Percentiles rank a stretch among this genome's conserved stretches.
phyloP scores from a whole-genome alignment of 345 rosid genomes.

The Acer campestre region DNA sequence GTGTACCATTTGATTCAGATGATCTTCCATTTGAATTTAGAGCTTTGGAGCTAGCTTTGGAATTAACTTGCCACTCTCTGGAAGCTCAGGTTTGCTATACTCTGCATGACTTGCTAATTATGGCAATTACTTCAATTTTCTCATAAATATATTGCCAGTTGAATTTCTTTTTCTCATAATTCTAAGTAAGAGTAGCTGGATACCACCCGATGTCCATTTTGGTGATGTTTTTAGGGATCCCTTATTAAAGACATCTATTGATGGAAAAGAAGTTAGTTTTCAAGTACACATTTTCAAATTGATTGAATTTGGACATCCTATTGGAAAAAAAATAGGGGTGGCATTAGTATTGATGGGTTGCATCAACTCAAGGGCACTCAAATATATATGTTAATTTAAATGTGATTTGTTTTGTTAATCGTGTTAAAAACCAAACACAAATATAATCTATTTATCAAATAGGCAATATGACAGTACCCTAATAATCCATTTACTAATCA shows the following conservation, averaged over 20 bases:
- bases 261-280: not conserved
- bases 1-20: conserved; percentile 56
- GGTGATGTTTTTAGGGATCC: not conserved
- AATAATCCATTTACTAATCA: not conserved
- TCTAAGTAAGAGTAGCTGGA: not conserved
- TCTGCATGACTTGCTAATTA: conserved; percentile 12
- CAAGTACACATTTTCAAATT: not conserved
- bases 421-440: not conserved
- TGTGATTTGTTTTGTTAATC: not conserved
- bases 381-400: not conserved
- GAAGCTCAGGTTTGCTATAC: conserved; percentile 73
- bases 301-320: too few relatives aligned
- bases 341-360: not conserved
- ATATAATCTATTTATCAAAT: not conserved
- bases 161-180: conserved; percentile 7
- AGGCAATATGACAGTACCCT: not conserved
- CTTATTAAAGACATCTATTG: not conserved
- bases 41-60: conserved; percentile 94
- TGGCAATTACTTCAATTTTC: not conserved
- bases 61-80: conserved; percentile 81
- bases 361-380: not conserved
- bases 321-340: not conserved
- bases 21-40: conserved; percentile 95
- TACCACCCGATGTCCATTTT: conserved; percentile 8
- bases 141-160: not conserved